Percentiles rank a stretch among this genome's conserved stretches.
These are phyloP conservation scores for Malus hybrid DNA, from an alignment of 331 rosid species.

Conservation along the genomic window DNA sequence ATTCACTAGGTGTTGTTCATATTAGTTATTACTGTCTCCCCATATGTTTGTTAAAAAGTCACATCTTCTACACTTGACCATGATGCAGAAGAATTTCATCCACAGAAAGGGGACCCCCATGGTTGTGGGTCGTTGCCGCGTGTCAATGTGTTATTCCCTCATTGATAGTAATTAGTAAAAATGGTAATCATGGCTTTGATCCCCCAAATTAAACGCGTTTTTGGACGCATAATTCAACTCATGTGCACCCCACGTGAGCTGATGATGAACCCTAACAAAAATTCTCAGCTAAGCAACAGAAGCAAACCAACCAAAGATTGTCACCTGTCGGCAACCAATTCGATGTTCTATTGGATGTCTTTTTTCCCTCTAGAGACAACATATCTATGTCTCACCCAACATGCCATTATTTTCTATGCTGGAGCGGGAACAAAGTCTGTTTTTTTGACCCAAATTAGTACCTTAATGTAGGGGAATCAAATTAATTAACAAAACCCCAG, in stretches of 20 bases:
- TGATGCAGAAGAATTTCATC: neutral
- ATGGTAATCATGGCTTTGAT: neutral
- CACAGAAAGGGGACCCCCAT: neutral
- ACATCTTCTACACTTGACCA: neutral
- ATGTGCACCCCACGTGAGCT: slow-evolving; percentile 46
- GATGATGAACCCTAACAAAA: neutral
- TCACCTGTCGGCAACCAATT: slow-evolving; percentile 42
- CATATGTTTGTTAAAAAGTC: neutral
- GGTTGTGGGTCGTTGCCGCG: neutral
- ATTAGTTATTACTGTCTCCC: neutral
- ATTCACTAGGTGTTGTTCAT: neutral
- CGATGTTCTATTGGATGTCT: neutral
- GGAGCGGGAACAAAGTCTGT: slow-evolving; percentile 24
- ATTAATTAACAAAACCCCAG: neutral
- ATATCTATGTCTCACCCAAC: slow-evolving; percentile 24
- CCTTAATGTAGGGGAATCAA: neutral
- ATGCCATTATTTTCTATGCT: slow-evolving; percentile 30
- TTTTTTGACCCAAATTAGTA: slow-evolving; percentile 23
- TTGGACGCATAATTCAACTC: slow-evolving; percentile 20
- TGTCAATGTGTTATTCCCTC: neutral
- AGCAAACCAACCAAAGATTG: slow-evolving; percentile 10
- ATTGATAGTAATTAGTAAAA: slow-evolving; percentile 12
- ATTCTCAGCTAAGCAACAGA: neutral
- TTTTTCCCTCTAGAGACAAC: neutral
- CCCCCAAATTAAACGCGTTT: slow-evolving; percentile 34